Base-by-base conservation (phyloP, 1,284 basidiomycete species). In the Cryptococcus sp. region DNA sequence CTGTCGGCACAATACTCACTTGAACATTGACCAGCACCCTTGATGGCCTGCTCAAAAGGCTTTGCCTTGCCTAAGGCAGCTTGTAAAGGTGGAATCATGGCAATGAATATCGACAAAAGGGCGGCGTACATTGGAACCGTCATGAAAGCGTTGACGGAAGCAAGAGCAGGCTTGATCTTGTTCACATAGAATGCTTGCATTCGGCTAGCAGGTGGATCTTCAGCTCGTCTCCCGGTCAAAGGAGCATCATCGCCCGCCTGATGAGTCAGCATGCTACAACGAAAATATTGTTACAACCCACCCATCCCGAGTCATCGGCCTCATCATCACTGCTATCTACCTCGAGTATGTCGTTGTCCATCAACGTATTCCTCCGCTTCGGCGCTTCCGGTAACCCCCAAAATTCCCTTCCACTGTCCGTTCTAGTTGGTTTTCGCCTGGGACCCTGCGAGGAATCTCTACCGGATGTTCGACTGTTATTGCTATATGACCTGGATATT, bases 121-220 rank as follows among this genome's bases (percentile, higher is more conserved):
- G 91, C 88, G 0, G 89, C 88, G 81, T 88, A 87, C 33, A 93
- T 83, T 0, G 90, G 90, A 0, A 86, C 85, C 0, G 90, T 93
- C 90, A 94, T 90, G 78, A 94, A 93, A 35, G 82, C 80, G 67
- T 83, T 83, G 61, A 92, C 71, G 0, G 78, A 77, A 13, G 70
- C 71, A 66, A 80, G 38, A 4, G 66, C 46, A 14, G 73, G 73
- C 14, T 72, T 68, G 6, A 67, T 41, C 38, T 76, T 76, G 8
- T 44, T 57, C 14, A 61, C 14, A 23, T 23, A 23, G 49, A 63
- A 59, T 0, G 65, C 49, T 42, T 58, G 57, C 46, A 63, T 48
- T 10, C 56, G 59, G 41, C 63, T 63, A 11, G 44, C 49, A 30
- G 64, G 65, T 14, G 64, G 68, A 14, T 49, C 46, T 11, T 47